Evolutionary conservation across 169 alveolate genomes (phyloP), one percentile per base, ranked within the genome.

Genomic region (Eimeria falciformis): DNA sequence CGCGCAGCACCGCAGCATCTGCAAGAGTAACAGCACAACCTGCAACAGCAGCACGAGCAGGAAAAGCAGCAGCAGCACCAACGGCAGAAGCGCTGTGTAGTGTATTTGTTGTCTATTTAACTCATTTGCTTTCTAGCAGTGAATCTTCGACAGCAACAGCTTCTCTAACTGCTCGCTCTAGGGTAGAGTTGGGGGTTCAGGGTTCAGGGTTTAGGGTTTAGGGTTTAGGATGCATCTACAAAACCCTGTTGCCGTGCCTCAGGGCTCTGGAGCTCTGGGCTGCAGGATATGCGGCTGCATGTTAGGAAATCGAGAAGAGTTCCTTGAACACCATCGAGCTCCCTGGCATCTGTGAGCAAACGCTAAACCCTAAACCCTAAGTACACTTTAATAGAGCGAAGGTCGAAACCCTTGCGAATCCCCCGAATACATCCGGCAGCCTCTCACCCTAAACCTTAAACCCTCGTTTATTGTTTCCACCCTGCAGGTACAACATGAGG

Each of bases 401-500:
- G 55, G 55, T 11, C 56, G 17, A 23, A 29, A 5, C 37, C 56
- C 27, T 37, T 33, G n/a, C n/a, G n/a, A n/a, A n/a, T n/a, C n/a
- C n/a, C n/a, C n/a, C n/a, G n/a, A n/a, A n/a, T n/a, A n/a, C n/a
- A n/a, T n/a, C n/a, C n/a, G n/a, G n/a, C n/a, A n/a, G n/a, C n/a
- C n/a, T n/a, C n/a, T n/a, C n/a, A n/a, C 18, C 62, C 58, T 50
- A 21, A 12, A 0, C 62, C 2, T 12, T 50, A 50, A 21, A 7
- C 58, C 58, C 18, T 12, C 18, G 62, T 1, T 21, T 50, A 50
- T 21, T 47, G 86, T 7, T 7, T 9, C 18, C 27, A n/a, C 45
- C 23, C 58, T 47, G 14, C 75, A 81, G 89, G 89, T 81, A 81
- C 89, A 81, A 81, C 75, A 81, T 81, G 89, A 71, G 89, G 14